Evolutionary conservation across 2,329 filamentous ascomycete genomes (phyloP).

Genomic region (Colletotrichum higginsianum): DNA sequence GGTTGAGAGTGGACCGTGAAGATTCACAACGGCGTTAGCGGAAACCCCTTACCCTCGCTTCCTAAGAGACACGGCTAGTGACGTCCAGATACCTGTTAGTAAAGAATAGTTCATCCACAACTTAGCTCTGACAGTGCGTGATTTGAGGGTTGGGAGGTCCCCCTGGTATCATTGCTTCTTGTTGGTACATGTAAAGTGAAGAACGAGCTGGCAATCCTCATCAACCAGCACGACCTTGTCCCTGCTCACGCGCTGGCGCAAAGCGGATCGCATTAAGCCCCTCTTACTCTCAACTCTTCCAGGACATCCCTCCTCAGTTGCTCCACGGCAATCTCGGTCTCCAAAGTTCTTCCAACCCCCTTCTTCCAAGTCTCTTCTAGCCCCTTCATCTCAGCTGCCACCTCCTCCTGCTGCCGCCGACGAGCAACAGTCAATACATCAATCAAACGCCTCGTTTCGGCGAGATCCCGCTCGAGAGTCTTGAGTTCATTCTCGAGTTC

Average conservation of each 20-base stretch:
- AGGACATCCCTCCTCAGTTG: conserved; percentile 77
- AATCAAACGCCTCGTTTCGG: conserved; percentile 75
- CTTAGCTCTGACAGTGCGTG: neutral
- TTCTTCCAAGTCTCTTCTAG: conserved; percentile 85
- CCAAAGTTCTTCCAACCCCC: conserved; percentile 84
- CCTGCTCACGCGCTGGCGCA: neutral
- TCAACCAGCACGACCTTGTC: neutral
- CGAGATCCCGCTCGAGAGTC: conserved; percentile 81
- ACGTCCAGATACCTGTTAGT: conserved; percentile 51
- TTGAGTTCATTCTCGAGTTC: conserved; percentile 81
- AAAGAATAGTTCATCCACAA: conserved; percentile 38
- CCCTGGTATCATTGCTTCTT: conserved; percentile 33
- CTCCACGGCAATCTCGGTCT: conserved; percentile 90
- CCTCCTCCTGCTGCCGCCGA: conserved; percentile 78
- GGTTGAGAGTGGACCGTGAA: conserved; percentile 32
- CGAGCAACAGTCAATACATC: conserved; percentile 82
- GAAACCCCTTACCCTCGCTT: conserved; percentile 52
- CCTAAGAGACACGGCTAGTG: conserved; percentile 54
- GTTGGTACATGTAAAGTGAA: neutral
- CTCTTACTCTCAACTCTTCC: conserved; percentile 65
- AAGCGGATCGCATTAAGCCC: neutral
- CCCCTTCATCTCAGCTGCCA: conserved; percentile 78
- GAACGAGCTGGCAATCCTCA: neutral
- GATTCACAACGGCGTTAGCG: conserved; percentile 45
- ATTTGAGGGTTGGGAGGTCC: neutral